These are phyloP conservation scores for Malus domestica DNA, from an alignment of 306 rosid genomes.

Conservation along the genomic window ASM211411v1 NC_041805.1:28931001-28931500, in stretches of 20 bases:
- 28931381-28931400: background rate
- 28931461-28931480: too few species aligned
- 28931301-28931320: slow-evolving; percentile 54
- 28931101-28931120: slow-evolving; percentile 54
- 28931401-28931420: too few species aligned
- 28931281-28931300: slow-evolving; percentile 23
- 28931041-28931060: slow-evolving; percentile 61
- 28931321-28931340: slow-evolving; percentile 33
- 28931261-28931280: slow-evolving; percentile 9
- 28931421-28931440: too few species aligned
- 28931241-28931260: slow-evolving; percentile 59
- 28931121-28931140: background rate
- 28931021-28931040: slow-evolving; percentile 55
- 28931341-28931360: background rate
- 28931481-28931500: too few species aligned
- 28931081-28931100: slow-evolving; percentile 94
- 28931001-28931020: slow-evolving; percentile 49
- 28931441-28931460: too few species aligned
- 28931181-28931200: slow-evolving; percentile 70
- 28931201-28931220: slow-evolving; percentile 82
- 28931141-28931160: background rate
- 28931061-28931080: slow-evolving; percentile 69
- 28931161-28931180: background rate
- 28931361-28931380: slow-evolving; percentile 15
- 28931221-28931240: slow-evolving; percentile 54